These are phyloP conservation scores for Cladosporium sp. DNA, from an alignment of 2,329 filamentous ascomycete species.

Conservation along the genomic window DNA sequence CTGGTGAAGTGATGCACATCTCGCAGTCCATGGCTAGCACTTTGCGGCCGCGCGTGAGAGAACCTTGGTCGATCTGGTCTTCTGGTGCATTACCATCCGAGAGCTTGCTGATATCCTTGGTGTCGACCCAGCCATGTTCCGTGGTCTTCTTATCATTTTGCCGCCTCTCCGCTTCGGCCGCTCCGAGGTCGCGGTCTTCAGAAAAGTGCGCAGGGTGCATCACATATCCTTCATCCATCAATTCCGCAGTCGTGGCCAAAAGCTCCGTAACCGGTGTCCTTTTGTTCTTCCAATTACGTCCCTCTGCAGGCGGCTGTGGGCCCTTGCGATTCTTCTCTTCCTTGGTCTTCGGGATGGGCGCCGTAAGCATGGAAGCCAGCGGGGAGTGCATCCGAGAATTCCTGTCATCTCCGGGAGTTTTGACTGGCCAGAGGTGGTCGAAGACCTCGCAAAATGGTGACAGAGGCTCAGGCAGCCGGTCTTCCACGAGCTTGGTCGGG, in stretches of 20 bases:
- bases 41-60: slow-evolving; percentile 74
- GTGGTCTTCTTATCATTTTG: slow-evolving; percentile 43
- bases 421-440: slow-evolving; percentile 81
- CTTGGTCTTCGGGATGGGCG: slow-evolving; percentile 62
- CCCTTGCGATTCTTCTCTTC: slow-evolving; percentile 60
- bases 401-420: slow-evolving; percentile 79
- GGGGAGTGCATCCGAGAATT: slow-evolving; percentile 80
- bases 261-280: slow-evolving; percentile 80
- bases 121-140: slow-evolving; percentile 76
- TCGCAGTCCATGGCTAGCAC: slow-evolving; percentile 88
- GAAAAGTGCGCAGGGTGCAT: slow-evolving; percentile 73
- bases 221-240: slow-evolving; percentile 77
- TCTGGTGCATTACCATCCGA: slow-evolving; percentile 66
- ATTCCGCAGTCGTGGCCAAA: slow-evolving; percentile 65
- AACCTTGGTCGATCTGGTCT: slow-evolving; percentile 68
- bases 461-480: slow-evolving; percentile 39
- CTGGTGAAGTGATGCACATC: slow-evolving; percentile 79
- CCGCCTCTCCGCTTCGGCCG: slow-evolving; percentile 48
- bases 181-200: slow-evolving; percentile 52
- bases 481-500: slow-evolving; percentile 38
- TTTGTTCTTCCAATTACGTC: slow-evolving; percentile 65
- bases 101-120: slow-evolving; percentile 56
- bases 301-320: slow-evolving; percentile 57
- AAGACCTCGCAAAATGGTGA: slow-evolving; percentile 76
- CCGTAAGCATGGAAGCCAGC: slow-evolving; percentile 74